Conservation (phyloP, 129 eudicot genomes). For the Solidago caesia region DNA sequence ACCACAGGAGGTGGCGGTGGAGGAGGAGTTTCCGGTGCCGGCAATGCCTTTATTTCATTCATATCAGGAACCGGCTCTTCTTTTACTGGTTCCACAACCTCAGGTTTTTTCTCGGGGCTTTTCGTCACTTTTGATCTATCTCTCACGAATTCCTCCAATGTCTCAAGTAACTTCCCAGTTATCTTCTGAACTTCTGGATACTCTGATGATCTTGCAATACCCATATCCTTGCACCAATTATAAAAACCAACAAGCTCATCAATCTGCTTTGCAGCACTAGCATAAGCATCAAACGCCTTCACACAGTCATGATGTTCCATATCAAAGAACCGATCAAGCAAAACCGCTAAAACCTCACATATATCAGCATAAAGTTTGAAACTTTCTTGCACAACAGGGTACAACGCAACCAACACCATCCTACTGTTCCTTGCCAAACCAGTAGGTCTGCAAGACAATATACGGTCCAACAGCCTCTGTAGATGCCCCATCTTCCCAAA, state of each 20-base stretch:
- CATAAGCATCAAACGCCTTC: conserved; percentile 76
- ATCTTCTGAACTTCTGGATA: conserved; percentile 74
- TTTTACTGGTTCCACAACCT: conserved; percentile 34
- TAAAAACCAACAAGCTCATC: conserved; percentile 70
- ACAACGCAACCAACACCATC: conserved; percentile 64
- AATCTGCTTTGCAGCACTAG: conserved; percentile 71
- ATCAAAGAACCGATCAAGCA: conserved; percentile 70
- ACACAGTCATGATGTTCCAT: conserved; percentile 82
- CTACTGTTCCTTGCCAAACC: conserved; percentile 74
- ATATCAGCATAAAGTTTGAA: conserved; percentile 55
- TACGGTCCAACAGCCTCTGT: conserved; percentile 70
- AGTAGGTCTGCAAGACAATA: conserved; percentile 69
- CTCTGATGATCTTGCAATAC: conserved; percentile 77
- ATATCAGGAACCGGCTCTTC: conserved; percentile 53
- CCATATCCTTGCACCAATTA: conserved; percentile 86
- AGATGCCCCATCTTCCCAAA: conserved; percentile 80
- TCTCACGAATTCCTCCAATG: conserved; percentile 78
- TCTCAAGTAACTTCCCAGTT: conserved; percentile 60
- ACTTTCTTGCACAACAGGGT: conserved; percentile 69
- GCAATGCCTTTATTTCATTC: conserved; percentile 59
- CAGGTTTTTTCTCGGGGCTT: conserved; percentile 69
- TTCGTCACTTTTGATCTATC: conserved; percentile 65
- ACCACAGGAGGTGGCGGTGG: conserved; percentile 62
- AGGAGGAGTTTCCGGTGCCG: conserved; percentile 58
- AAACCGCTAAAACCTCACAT: conserved; percentile 50